Evolutionary conservation across 371 early-diverging fungal species (phyloP).

Genomic region (Saksenaea vasiformis): DNA sequence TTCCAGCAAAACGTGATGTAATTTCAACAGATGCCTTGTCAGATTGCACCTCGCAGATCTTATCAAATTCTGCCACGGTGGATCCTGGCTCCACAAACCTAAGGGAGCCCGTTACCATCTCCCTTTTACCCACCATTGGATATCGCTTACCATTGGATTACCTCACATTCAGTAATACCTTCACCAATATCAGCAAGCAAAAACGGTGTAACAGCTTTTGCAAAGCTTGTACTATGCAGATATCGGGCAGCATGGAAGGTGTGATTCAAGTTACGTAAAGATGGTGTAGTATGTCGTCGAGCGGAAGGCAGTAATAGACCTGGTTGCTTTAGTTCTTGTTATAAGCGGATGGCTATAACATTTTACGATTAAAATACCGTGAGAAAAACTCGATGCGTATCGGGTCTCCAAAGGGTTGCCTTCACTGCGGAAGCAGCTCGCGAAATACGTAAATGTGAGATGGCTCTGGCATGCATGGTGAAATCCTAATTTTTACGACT

Average conservation of each 20-base stretch:
- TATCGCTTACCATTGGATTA: constrained; percentile 85
- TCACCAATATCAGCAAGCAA: constrained; percentile 93
- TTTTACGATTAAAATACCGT: not conserved
- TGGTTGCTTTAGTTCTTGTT: not conserved
- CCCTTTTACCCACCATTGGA: not conserved
- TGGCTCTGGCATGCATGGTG: not conserved
- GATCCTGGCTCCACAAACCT: constrained; percentile 89
- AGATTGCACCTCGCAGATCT: constrained; percentile 91
- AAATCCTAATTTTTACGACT: not conserved
- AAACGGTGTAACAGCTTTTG: constrained; percentile 61
- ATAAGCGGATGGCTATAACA: not conserved
- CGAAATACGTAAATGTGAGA: not conserved
- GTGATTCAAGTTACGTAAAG: not conserved
- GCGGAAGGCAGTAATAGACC: not conserved
- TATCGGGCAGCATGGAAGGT: not conserved
- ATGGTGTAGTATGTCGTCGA: not conserved
- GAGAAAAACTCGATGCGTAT: constrained; percentile 1
- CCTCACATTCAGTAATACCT: constrained; percentile 92
- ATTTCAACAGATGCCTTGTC: constrained; percentile 98
- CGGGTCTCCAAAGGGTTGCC: not conserved
- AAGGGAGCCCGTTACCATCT: not conserved
- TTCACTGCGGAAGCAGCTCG: not conserved
- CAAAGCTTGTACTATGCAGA: not conserved
- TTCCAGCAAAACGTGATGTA: constrained; percentile 87
- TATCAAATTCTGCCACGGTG: constrained; percentile 81